Conservation (phyloP, 2,329 filamentous ascomycete species). For the Elsinoe fawcettii region DNA sequence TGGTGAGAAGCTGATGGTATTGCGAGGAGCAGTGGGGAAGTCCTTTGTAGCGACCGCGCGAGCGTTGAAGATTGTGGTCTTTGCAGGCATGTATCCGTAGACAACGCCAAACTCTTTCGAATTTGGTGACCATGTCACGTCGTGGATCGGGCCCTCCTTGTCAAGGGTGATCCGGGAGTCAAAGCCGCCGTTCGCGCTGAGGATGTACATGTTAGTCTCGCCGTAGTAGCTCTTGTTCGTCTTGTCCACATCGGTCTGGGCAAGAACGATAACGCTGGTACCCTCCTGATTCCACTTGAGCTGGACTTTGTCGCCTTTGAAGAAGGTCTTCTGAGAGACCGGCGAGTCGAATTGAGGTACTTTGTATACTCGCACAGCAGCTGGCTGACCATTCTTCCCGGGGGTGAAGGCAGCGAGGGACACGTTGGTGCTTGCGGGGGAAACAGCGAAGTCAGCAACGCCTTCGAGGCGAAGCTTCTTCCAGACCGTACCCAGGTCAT, state of each 20-base stretch:
- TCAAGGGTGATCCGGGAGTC: constrained; percentile 88
- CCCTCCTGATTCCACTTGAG: constrained; percentile 95
- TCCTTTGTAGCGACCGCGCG: constrained; percentile 74
- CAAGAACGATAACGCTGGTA: constrained; percentile 85
- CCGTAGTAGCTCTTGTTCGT: constrained; percentile 99
- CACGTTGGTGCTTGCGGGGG: constrained; percentile 72
- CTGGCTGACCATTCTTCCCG: constrained; percentile 87
- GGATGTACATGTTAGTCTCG: constrained; percentile 91
- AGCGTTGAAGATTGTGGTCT: constrained; percentile 95
- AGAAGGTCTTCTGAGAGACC: constrained; percentile 96
- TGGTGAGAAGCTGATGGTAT: constrained; percentile 91
- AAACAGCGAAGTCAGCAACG: constrained; percentile 79
- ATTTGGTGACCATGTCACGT: constrained; percentile 97
- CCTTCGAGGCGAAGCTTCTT: constrained; percentile 93
- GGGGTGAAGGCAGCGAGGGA: constrained; percentile 92
- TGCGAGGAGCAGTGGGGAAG: constrained; percentile 80
- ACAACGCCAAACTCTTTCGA: constrained; percentile 96
- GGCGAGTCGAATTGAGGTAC: constrained; percentile 76
- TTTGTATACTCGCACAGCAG: constrained; percentile 87
- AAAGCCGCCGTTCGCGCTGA: constrained; percentile 84
- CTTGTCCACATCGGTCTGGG: constrained; percentile 96
- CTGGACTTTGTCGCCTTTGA: constrained; percentile 98
- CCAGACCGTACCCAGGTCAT: constrained; percentile 79
- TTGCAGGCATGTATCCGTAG: constrained; percentile 98
- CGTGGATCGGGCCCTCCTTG: constrained; percentile 96